Evolutionary conservation across 2,329 filamentous ascomycete genomes (phyloP), one percentile per base, ranked within the genome.

Genomic region (Pseudonectria foliicola): DNA sequence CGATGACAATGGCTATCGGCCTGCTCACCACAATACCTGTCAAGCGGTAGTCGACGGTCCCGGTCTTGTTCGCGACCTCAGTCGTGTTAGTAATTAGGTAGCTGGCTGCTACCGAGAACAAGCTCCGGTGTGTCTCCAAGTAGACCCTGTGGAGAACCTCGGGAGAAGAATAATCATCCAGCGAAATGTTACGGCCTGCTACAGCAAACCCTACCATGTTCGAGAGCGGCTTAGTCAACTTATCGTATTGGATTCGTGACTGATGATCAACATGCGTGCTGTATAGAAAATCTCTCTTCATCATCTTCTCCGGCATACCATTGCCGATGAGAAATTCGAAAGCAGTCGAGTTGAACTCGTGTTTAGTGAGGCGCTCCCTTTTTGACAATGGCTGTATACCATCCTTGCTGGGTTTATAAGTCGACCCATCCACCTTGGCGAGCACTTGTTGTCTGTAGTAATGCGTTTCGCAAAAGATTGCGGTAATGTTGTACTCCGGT

Each of bases 371-470:
- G 0, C 3, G 8, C 6, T 56, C 33, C 1, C 18, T 24, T 0
- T 47, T 34, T 0, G 44, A 41, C 0, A 51, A 2, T 0, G 44
- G 8, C 0, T 42, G 16, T 0, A 59, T 26, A 0, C 37, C 42
- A 0, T 23, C 23, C 0, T 40, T 31, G 2, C 43, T 3, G 0
- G 55, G 58, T 1, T 35, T 33, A 0, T 41, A 23, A 0, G 21
- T 42, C 0, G 10, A 1, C 0, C 51, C 38, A 2, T 37, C 33
- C 0, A 77, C 55, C 0, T 58, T 67, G 0, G 67, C 64, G 0
- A 52, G 47, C 0, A 71, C 68, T 0, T 54, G 10, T 26, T 73
- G 68, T n/a, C 60, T 54, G 31, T 61, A 66, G 36, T 76, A 78
- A 0, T 24, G 43, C 0, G 68, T 39, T 14, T 63, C 49, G 31